Base-by-base conservation (phyloP, 2,329 filamentous ascomycete genomes). In the Beauveria bassiana region DNA sequence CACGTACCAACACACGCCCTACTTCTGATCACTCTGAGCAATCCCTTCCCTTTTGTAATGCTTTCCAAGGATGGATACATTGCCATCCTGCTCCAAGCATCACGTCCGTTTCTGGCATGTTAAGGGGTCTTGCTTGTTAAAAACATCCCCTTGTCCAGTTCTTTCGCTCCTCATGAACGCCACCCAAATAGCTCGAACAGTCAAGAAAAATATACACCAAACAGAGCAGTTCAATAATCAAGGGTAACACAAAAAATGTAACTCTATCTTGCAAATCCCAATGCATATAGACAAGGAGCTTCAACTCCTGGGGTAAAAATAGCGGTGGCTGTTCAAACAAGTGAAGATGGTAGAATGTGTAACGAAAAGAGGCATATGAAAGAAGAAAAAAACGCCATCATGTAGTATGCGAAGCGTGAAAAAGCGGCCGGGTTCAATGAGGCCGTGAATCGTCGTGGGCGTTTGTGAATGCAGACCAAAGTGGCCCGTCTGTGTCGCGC, bases 181-280 rank as follows among this genome's bases (percentile, higher is more conserved):
- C 55, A 22, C 31, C 31, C 16, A 12, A 42, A 31, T 8, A 45
- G 52, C 52, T 31, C 52, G 24, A 45, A 45, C 16, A 26, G 18
- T 24, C 46, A 31, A 18, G 3, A 28, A n/a, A 28, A 24, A 47
- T 9, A 40, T 18, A 26, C n/a, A 50, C 45, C 45, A 47, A 57
- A 51, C 9, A 10, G 5, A 59, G 18, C 9, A 18, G 5, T 38
- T 38, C 34, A 14, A 22, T 20, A 59, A 52, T 28, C 3, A 24
- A 50, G 34, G 12, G n/a, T 8, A n/a, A 52, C 5, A 59, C 3
- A 46, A 20, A 43, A 43, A 31, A 60, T 10, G 24, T 28, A 40
- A 42, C n/a, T 60, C 58, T 60, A 53, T 46, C 57, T 45, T 53
- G 49, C n/a, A 47, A 34, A 38, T 52, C 47, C 58, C 58, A 34